A percentile compares a stretch with the other conserved stretches of the same genome.
Evolutionary conservation across 1,139 yeast genomes (phyloP).

Genomic region (Sugiyamaella pinicola): DNA sequence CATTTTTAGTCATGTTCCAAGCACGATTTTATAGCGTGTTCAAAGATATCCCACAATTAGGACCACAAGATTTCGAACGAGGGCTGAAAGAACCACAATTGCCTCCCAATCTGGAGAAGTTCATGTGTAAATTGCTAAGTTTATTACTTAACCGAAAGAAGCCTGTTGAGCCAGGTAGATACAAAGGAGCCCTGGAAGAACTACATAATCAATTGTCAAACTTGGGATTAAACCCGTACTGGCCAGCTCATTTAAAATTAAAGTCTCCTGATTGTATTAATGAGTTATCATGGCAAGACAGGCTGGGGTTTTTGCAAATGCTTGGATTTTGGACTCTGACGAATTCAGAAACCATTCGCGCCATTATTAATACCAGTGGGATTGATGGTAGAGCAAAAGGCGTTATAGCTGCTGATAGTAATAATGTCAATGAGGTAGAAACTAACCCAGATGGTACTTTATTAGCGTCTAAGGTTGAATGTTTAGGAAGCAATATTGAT

Average conservation of each 20-base stretch:
- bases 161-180: conserved; percentile 44
- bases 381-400: conserved; percentile 19
- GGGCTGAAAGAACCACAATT: conserved; percentile 38
- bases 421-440: conserved; percentile 25
- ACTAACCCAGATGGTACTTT: conserved; percentile 19
- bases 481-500: conserved; percentile 37
- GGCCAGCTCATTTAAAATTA: conserved; percentile 37
- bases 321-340: conserved; percentile 40
- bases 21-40: conserved; percentile 41
- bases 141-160: conserved; percentile 46
- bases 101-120: conserved; percentile 37
- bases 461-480: conserved; percentile 22
- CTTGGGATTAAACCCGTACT: conserved; percentile 36
- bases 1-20: conserved; percentile 42
- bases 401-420: conserved; percentile 22
- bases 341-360: conserved; percentile 36
- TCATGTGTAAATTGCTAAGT: conserved; percentile 43
- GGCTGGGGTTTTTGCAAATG: conserved; percentile 38
- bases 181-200: conserved; percentile 44
- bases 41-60: conserved; percentile 40
- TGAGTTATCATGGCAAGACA: conserved; percentile 39
- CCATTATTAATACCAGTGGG: conserved; percentile 24
- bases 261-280: conserved; percentile 36
- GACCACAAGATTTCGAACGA: conserved; percentile 47
- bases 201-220: conserved; percentile 32